Evolutionary conservation across 805 yeast genomes (phyloP), one percentile per base, ranked within the genome.

Genomic region (Saccharomycopsis fibuligera): DNA sequence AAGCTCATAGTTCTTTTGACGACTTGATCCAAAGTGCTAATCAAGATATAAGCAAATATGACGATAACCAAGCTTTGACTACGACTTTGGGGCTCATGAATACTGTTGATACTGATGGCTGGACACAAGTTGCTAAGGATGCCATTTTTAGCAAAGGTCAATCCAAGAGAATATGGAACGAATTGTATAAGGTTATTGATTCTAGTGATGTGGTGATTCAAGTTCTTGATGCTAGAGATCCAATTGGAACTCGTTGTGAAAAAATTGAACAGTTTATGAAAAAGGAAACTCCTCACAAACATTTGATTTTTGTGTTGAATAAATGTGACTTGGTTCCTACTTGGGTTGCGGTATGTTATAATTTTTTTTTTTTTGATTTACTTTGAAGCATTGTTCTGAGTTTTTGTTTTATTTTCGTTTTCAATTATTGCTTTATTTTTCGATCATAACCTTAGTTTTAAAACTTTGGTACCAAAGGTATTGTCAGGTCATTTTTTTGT

Each of bases 271-370:
- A 88, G 61, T 90, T 88, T 64, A 87, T 91, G 65, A 79, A 76
- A 59, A 91, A 86, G 57, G 99, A 91, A 69, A 89, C 95, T 62
- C 87, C 98, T 12, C 99, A 93, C 65, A 91, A 91, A 69, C 99
- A 93, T 74, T 74, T 91, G 71, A 84, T 91, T 57, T 90, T 84
- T 64, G 96, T 93, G 49, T 72, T 91, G 68, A 91, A 91, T 78
- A 91, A 91, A 75, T 90, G 97, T 78, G 99, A 91, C 74, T 79
- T 91, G 62, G 96, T 91, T 45, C 99, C 99, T 56, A 91, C 96
- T 41, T 91, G 98, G 97, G 97, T 88, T 62, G 97, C 98, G 61
- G 98, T 90, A 88, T 78, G 98, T 89, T 67, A 63, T 49, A 47
- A 35, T 45, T 45, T 56, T 54, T 51, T 50, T 45, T 48, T 44